Conservation (phyloP, 225 moss, liverwort and hornwort species). For the Pleurozium schreberi region DNA sequence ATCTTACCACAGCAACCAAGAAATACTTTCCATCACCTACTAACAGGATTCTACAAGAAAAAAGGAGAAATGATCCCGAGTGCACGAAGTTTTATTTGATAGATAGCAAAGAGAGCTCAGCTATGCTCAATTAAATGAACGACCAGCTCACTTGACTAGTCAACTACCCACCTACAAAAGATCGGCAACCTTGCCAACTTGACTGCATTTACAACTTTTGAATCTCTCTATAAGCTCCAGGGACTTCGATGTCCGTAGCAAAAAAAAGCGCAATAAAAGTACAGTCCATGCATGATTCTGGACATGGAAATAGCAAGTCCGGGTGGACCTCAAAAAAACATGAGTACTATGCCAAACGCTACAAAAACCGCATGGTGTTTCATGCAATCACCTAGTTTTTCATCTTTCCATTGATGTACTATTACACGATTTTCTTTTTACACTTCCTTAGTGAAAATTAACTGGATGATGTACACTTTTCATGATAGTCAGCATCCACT, state of each 20-base stretch:
- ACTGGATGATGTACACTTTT: not conserved
- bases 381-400: no score
- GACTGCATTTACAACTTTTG: not conserved
- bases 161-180: not conserved
- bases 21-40: not conserved
- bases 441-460: no score
- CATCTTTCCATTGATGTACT: not conserved
- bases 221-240: not conserved
- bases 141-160: slow-evolving; percentile 1
- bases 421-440: no score
- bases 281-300: slow-evolving; percentile 3
- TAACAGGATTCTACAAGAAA: not conserved
- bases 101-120: slow-evolving; percentile 6
- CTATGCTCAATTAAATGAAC: slow-evolving; percentile 19
- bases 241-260: not conserved
- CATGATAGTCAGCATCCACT: rapidly evolving
- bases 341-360: no score
- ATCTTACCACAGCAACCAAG: not conserved
- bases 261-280: not conserved
- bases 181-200: not conserved
- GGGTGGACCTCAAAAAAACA: not conserved
- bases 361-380: no score
- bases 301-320: not conserved
- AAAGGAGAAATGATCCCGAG: not conserved
- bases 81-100: not conserved